Evolutionary conservation across 495 filamentous ascomycete species (phyloP).

Genomic region (Pseudoneurospora amorphoporcata): DNA sequence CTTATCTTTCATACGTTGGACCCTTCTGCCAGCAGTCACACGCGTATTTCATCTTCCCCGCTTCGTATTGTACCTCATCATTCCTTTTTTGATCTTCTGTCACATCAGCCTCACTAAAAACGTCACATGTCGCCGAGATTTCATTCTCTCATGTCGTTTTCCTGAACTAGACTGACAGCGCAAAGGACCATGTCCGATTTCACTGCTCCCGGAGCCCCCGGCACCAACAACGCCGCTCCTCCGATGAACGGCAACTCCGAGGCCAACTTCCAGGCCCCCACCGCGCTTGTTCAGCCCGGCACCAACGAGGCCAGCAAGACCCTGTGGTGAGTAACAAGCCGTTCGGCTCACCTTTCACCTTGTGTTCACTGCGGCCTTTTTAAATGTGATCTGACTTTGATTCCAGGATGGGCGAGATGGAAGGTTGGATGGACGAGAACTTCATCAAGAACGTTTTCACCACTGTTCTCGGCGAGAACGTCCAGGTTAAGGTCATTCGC

Average conservation of each 20-base stretch:
- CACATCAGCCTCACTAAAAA: background rate
- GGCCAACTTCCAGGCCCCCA: conserved; percentile 4
- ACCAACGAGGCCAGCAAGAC: conserved; percentile 27
- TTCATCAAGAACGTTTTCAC: conserved; percentile 93
- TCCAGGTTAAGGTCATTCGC: conserved; percentile 99
- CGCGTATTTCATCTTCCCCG: background rate
- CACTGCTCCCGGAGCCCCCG: conserved; percentile 10
- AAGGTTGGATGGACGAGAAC: conserved; percentile 98
- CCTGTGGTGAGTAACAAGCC: conserved; percentile 28
- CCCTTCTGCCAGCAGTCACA: background rate
- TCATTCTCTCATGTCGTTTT: background rate
- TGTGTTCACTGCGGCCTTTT: background rate
- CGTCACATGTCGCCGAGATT: background rate
- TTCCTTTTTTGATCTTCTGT: background rate
- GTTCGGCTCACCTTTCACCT: background rate
- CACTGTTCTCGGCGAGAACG: conserved; percentile 71
- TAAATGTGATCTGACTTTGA: conserved; percentile 15
- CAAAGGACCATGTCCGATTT: conserved; percentile 21
- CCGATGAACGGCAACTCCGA: conserved; percentile 24
- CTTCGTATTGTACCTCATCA: background rate
- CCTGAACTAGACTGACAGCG: background rate
- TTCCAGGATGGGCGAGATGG: conserved; percentile 95
- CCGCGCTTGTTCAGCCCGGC: conserved; percentile 5
- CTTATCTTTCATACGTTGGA: background rate
- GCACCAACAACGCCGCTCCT: conserved; percentile 13